These are phyloP conservation scores for Fusarium papillatum DNA, from an alignment of 2,329 filamentous ascomycete species.

Conservation along the genomic window DNA sequence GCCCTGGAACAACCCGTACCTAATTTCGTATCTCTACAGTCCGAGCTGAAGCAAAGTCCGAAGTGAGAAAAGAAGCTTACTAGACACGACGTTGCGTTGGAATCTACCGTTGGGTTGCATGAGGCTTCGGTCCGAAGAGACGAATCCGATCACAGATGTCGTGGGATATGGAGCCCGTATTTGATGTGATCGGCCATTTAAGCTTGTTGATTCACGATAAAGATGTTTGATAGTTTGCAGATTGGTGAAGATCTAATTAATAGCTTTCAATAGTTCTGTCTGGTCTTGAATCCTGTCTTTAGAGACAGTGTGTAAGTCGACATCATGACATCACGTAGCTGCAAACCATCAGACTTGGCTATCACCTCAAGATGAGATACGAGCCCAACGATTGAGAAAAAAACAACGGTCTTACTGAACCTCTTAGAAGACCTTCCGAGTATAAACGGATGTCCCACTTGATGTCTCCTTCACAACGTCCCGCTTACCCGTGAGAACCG, in stretches of 20 bases:
- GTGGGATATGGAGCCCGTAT: background rate
- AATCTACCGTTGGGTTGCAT: background rate
- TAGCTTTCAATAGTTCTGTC: background rate
- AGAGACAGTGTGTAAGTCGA: background rate
- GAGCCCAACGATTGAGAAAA: background rate
- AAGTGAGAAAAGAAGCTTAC: background rate
- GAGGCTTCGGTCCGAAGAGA: background rate
- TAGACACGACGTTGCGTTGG: background rate
- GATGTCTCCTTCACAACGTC: background rate
- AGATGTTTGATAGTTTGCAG: background rate
- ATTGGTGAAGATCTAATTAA: background rate
- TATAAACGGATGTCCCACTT: background rate
- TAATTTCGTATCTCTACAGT: background rate
- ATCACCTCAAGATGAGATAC: background rate
- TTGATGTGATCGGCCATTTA: background rate
- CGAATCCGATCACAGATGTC: background rate
- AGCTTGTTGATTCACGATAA: background rate
- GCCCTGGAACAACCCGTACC: background rate
- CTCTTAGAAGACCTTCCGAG: background rate
- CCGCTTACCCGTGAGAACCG: background rate
- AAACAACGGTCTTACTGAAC: background rate
- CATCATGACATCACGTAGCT: background rate
- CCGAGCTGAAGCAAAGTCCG: background rate
- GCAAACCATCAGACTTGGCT: background rate
- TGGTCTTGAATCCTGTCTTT: background rate